Base-by-base conservation (phyloP, 495 filamentous ascomycete species). In the Hypomontagnella monticulosa region DNA sequence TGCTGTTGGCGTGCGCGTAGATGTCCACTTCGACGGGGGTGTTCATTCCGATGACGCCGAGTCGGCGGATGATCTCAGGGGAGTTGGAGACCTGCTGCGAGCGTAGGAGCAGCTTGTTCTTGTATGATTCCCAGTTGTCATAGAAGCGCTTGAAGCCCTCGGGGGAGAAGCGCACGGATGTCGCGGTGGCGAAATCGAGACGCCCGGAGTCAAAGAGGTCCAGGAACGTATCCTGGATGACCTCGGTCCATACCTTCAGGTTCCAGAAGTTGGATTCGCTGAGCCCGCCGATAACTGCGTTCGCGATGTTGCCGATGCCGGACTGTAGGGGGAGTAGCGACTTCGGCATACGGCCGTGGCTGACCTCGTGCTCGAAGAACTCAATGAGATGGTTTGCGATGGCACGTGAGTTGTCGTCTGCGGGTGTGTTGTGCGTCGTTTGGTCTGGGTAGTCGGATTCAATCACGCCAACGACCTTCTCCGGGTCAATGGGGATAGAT, bases 41-140 rank as follows among this genome's bases (percentile, higher is more conserved):
- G 83, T 97, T 97, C 93, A 96, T 96, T 74, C 91, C 93, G 73
- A 97, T 96, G 66, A 92, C 88, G 57, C 92, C 93, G 1, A 96
- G 82, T 3, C 93, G 85, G 14, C 91, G 86, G 80, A 97, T 96
- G 82, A 97, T 96, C 79, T 96, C 93, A 63, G 93, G 93, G n/a
- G 88, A 89, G 86, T 97, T 97, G 71, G 89, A 93, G 32, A 97
- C 91, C 71, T 89, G 87, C 79, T 97, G 93, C 2, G 89, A 88
- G 49, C 93, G 91, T 34, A 96, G 87, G 46, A 97, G 89, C 4
- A 96, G 87, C 82, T 94, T 95, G 75, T 88, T 80, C 10, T 88
- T 78, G 79, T 97, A 97, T 27, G 79, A 69, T 56, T 93, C 89
- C 89, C 89, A 95, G 80, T 88, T 87, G 49, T 88, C 84, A 82